Evolutionary conservation across 176 grass and related monocot genomes (phyloP).

Genomic region (Oryza punctata): DNA sequence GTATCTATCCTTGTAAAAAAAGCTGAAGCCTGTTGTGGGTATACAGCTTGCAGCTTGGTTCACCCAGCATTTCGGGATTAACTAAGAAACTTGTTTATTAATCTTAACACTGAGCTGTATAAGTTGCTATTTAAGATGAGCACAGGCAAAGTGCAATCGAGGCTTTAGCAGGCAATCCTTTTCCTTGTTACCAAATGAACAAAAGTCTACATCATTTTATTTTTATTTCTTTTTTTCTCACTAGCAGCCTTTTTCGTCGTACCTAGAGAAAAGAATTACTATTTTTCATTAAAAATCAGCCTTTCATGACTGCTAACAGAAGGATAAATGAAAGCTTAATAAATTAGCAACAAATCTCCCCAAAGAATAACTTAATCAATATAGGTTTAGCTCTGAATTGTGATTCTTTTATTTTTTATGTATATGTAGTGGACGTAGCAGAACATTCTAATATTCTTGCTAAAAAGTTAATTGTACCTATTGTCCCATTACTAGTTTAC

Average conservation of each 20-base stretch:
- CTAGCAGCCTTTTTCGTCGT: background rate
- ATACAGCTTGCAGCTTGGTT: background rate
- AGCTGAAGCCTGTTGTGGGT: background rate
- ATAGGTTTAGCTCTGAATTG: background rate
- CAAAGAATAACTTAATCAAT: background rate
- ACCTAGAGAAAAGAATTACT: background rate
- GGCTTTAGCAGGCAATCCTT: background rate
- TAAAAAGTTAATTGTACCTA: conserved; percentile 15
- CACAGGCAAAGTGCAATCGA: background rate
- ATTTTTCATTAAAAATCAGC: background rate
- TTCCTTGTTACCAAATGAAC: background rate
- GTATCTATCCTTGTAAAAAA: background rate
- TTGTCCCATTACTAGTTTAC: background rate
- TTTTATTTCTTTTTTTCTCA: background rate
- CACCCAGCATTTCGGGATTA: background rate
- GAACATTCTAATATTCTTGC: conserved; percentile 6
- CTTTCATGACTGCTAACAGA: background rate
- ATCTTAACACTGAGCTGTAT: background rate
- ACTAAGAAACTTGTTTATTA: background rate
- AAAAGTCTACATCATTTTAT: background rate
- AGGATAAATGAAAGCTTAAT: background rate
- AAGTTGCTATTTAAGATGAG: background rate
- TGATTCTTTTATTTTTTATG: background rate
- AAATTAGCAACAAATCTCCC: background rate
- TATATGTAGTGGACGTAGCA: background rate